Percentiles rank a stretch among this genome's conserved stretches.
Conservation (phyloP, 345 rosid genomes). For the Lepidium africanum region DNA sequence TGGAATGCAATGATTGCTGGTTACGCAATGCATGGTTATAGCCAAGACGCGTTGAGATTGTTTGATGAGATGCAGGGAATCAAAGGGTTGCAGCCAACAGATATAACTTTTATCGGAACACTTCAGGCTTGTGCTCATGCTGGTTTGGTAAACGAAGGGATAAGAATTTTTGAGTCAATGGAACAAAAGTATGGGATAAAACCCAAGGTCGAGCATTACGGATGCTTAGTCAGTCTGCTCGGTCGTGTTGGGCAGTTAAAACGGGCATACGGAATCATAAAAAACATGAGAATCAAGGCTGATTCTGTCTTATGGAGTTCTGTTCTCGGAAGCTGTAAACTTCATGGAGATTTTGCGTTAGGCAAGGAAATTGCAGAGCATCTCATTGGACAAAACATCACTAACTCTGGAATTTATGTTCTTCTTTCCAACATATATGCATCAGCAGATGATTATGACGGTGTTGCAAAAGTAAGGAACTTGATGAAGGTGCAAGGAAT, state of each 20-base stretch:
- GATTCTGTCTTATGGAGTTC: conserved; percentile 68
- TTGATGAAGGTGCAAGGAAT: conserved; percentile 62
- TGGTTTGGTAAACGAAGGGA: conserved; percentile 62
- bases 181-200: conserved; percentile 38
- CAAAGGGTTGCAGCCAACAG: conserved; percentile 39
- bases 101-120: conserved; percentile 50
- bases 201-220: conserved; percentile 78
- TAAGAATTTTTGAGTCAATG: conserved; percentile 48
- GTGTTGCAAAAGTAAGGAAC: conserved; percentile 53
- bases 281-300: conserved; percentile 40
- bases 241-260: conserved; percentile 58
- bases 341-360: conserved; percentile 40
- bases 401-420: conserved; percentile 56
- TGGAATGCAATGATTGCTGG: conserved; percentile 76
- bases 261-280: conserved; percentile 42
- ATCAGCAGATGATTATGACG: conserved; percentile 46
- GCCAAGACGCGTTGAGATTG: conserved; percentile 41
- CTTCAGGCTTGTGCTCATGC: conserved; percentile 69
- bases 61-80: conserved; percentile 41
- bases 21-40: conserved; percentile 61
- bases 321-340: conserved; percentile 60
- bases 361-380: conserved; percentile 65
- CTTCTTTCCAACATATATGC: conserved; percentile 71
- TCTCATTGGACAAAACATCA: conserved; percentile 38
- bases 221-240: conserved; percentile 66